These are phyloP conservation scores for Phytophthora uliginosa DNA, from an alignment of 352 stramenopile species.

Conservation along the genomic window DNA sequence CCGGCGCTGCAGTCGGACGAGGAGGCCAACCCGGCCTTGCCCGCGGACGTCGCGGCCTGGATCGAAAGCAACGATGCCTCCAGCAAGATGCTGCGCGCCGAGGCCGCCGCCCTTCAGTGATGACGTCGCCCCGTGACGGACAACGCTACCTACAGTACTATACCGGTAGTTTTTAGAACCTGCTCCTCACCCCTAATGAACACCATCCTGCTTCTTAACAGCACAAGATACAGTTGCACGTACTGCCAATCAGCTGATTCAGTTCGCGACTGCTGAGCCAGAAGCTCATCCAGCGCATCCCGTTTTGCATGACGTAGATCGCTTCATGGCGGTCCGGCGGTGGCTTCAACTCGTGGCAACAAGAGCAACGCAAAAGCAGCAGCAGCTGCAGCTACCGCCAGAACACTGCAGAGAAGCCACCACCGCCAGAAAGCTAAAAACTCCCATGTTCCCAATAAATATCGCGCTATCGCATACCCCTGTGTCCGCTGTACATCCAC, in stretches of 20 bases:
- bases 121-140: slow-evolving; percentile 1
- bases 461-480: slow-evolving; percentile 38
- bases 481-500: slow-evolving; percentile 23
- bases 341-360: neutral
- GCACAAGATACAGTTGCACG: neutral
- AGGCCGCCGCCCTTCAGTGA: slow-evolving; percentile 25
- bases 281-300: slow-evolving; percentile 11
- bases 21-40: slow-evolving; percentile 47
- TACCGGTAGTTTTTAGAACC: slow-evolving; percentile 20
- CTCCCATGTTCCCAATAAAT: slow-evolving; percentile 56
- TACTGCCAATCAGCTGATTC: too few relatives aligned
- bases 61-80: slow-evolving; percentile 83
- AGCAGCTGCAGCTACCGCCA: slow-evolving; percentile 13
- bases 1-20: slow-evolving; percentile 42
- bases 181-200: slow-evolving; percentile 32
- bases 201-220: slow-evolving; percentile 26
- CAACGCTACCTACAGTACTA: neutral
- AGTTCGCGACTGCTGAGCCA: too few relatives aligned
- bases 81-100: slow-evolving; percentile 71
- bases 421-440: slow-evolving; percentile 32
- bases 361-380: slow-evolving; percentile 18
- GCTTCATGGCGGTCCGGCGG: slow-evolving; percentile 2
- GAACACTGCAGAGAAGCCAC: slow-evolving; percentile 3
- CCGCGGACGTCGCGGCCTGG: slow-evolving; percentile 68
- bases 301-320: slow-evolving; percentile 26